phyloP scores from a whole-genome alignment of 2,329 filamentous ascomycete species.

The Fusarium haematococcum region DNA sequence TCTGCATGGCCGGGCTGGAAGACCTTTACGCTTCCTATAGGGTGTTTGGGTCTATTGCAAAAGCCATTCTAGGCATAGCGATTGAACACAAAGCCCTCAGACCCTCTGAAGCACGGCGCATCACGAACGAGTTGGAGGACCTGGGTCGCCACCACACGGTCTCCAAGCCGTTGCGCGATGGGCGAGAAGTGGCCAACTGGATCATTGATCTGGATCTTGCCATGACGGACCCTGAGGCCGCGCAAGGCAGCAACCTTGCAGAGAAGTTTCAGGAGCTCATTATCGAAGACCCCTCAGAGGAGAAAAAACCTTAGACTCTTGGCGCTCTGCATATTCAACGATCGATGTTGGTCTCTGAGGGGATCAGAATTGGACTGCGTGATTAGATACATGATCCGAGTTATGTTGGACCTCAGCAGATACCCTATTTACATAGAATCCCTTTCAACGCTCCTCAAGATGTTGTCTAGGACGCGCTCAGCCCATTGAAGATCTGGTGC shows the following conservation, averaged over 20 bases:
- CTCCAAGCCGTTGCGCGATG: not conserved
- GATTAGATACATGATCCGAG: not conserved
- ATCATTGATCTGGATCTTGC: slow-evolving; percentile 5
- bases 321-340: not conserved
- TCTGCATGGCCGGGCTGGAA: slow-evolving; percentile 52
- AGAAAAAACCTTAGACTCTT: not conserved
- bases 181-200: not conserved
- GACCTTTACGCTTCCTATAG: slow-evolving; percentile 3
- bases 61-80: not conserved
- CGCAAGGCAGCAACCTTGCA: not conserved
- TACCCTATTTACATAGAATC: not conserved
- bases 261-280: not conserved
- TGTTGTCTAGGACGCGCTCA: not conserved
- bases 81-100: not conserved
- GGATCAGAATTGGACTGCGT: not conserved
- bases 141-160: not conserved
- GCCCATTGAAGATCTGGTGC: not conserved
- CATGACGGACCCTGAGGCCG: not conserved
- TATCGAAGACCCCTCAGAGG: not conserved
- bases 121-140: not conserved
- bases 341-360: not conserved
- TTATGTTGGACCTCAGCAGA: not conserved
- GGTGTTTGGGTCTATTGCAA: slow-evolving; percentile 2
- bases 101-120: not conserved
- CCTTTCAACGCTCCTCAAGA: not conserved